phyloP scores from a whole-genome alignment of 2,329 filamentous ascomycete species.

The Metarhizium sp. region DNA sequence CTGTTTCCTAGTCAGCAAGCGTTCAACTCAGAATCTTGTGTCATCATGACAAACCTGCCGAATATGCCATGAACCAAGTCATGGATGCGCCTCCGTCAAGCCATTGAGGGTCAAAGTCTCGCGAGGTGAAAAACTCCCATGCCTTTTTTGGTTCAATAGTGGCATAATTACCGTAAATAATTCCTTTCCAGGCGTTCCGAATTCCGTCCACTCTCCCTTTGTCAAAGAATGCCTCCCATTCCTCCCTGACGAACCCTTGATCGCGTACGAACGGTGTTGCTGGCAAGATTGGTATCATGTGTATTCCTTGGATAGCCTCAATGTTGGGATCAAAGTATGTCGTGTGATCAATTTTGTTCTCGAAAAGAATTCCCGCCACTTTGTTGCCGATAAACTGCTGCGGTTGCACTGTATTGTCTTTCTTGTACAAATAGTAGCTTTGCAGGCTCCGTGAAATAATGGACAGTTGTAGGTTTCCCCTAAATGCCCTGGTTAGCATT shows the following conservation, averaged over 20 bases:
- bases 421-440: slow-evolving; percentile 73
- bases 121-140: slow-evolving; percentile 65
- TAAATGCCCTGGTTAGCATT: slow-evolving; percentile 12
- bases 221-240: slow-evolving; percentile 74
- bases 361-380: slow-evolving; percentile 64
- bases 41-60: slow-evolving; percentile 48
- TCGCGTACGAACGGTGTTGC: slow-evolving; percentile 58
- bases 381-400: slow-evolving; percentile 73
- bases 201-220: slow-evolving; percentile 55
- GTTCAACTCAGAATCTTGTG: slow-evolving; percentile 10
- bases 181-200: slow-evolving; percentile 72
- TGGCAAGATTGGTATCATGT: slow-evolving; percentile 72
- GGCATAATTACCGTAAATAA: slow-evolving; percentile 75
- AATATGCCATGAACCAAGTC: slow-evolving; percentile 78
- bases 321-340: slow-evolving; percentile 75
- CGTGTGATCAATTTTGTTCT: slow-evolving; percentile 90
- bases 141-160: slow-evolving; percentile 61
- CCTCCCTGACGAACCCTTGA: slow-evolving; percentile 63
- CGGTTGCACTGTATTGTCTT: slow-evolving; percentile 61
- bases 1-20: slow-evolving; percentile 3
- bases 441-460: slow-evolving; percentile 65
- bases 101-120: slow-evolving; percentile 56
- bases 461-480: slow-evolving; percentile 74
- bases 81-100: slow-evolving; percentile 74
- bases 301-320: slow-evolving; percentile 68